Percentiles rank a stretch among this genome's conserved stretches.
Evolutionary conservation across 495 filamentous ascomycete species (phyloP).

Genomic region (Parachaetomium inaequale): DNA sequence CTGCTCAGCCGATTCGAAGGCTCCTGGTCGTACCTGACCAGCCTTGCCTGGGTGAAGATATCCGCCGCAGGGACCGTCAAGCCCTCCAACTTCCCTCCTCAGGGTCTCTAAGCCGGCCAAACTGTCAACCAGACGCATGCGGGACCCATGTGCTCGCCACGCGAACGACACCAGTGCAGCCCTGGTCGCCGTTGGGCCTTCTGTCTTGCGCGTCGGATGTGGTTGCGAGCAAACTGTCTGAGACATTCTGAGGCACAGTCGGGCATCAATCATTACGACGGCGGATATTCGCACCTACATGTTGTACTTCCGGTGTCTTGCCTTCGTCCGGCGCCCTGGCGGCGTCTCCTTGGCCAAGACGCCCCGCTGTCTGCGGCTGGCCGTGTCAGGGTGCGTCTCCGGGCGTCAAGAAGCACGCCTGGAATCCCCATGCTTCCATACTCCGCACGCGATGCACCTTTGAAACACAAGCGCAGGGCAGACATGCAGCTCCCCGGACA

Average conservation of each 20-base stretch:
- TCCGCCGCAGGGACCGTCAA: constrained; percentile 53
- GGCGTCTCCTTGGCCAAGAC: constrained; percentile 6
- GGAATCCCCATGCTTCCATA: not conserved
- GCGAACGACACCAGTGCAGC: not conserved
- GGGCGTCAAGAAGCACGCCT: constrained; percentile 1
- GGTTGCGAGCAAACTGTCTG: constrained; percentile 11
- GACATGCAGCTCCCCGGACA: constrained; percentile 4
- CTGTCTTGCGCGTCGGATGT: not conserved
- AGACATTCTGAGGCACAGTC: constrained; percentile 15
- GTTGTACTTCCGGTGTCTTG: constrained; percentile 10
- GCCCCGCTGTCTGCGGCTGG: constrained; percentile 7
- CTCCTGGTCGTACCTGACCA: constrained; percentile 52
- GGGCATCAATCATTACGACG: constrained; percentile 7
- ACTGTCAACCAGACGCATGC: not conserved
- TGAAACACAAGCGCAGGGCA: constrained; percentile 2
- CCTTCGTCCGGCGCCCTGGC: constrained; percentile 7
- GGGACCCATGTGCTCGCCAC: not conserved
- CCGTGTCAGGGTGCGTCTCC: constrained; percentile 11
- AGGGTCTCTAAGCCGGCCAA: constrained; percentile 19
- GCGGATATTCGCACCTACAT: constrained; percentile 11
- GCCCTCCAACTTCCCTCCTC: constrained; percentile 64
- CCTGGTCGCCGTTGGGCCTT: constrained; percentile 8
- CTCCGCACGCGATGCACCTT: constrained; percentile 3
- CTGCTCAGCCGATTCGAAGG: constrained; percentile 50
- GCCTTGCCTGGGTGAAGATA: constrained; percentile 58